Conservation (phyloP, 1,284 basidiomycete genomes). For the Papiliotrema fonsecae region DNA sequence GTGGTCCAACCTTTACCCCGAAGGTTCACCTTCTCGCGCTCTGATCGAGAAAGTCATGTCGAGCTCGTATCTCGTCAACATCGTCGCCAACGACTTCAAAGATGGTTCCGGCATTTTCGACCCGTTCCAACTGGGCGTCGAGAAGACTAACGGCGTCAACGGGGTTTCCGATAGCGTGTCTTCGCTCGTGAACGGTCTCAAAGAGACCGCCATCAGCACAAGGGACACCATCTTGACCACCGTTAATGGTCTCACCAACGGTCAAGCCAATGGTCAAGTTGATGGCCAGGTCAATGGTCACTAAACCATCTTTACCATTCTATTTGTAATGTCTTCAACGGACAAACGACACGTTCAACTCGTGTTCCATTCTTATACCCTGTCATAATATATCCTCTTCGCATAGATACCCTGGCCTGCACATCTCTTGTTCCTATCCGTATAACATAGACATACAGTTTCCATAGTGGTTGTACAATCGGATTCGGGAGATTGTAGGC, state of each 20-base stretch:
- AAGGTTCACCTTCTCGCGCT: conserved; percentile 66
- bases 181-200: background rate
- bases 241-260: conserved; percentile 3
- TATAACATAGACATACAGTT: too few species aligned
- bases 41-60: conserved; percentile 77
- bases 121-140: conserved; percentile 59
- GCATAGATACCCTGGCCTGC: background rate
- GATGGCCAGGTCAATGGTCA: background rate
- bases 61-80: conserved; percentile 83
- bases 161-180: background rate
- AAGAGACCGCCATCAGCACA: too few species aligned
- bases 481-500: background rate
- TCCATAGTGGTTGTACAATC: background rate
- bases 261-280: too few species aligned
- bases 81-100: conserved; percentile 96
- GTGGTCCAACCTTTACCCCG: conserved; percentile 87
- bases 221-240: background rate
- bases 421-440: background rate
- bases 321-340: conserved; percentile 1
- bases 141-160: background rate
- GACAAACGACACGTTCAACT: conserved; percentile 2
- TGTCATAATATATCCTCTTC: background rate
- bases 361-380: background rate
- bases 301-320: background rate
- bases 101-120: conserved; percentile 76